Base-by-base conservation (phyloP, 163 green algal species). In the Volvox carteri region DNA sequence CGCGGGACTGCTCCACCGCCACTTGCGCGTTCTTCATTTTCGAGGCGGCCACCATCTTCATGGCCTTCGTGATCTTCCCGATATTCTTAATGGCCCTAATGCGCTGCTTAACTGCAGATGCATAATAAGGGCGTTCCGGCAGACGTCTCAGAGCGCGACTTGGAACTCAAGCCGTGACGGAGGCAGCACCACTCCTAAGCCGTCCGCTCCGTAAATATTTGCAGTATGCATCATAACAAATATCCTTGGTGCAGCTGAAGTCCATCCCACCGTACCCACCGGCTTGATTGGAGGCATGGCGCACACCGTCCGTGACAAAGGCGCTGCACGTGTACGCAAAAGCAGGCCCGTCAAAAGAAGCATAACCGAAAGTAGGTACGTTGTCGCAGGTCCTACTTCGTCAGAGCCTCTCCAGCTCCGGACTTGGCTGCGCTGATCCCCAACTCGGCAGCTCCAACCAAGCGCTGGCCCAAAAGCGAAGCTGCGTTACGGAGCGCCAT, bases 21-120 rank as follows among this genome's bases (percentile, higher is more conserved):
- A 86, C 86, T 93, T 99, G 96, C 25, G 98, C 98, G 33, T 94
- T 95, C 52, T 96, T 93, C 96, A 99, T 98, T 92, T 99, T 99
- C n/a, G 96, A 98, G n/a, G 98, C 98, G 42, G 98, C 98, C 92
- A 99, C 98, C 97, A 99, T 99, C 93, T 99, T 99, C 98, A 99
- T 99, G 90, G 98, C 98, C 89, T 98, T 98, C 25, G 98, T 99
- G 94, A 99, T 99, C 93, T 99, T 99, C 85, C 98, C 94, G 54
- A 99, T 99, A 94, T 99, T 99, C 85, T 95, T 96, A 65, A 99
- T 98, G 19, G 97, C 98, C 84, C 97, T 95, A 96, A 99, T 99
- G 41, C 98, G 94, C 93, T 98, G 95, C 93, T 99, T 98, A 44
- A 99, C 98, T 98, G 96, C 89, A 18, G 56, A 21, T 18, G 52